Percentiles rank a stretch among this genome's conserved stretches.
Conservation (phyloP, 73 alveolate genomes). For the Diophrys sp. region DNA sequence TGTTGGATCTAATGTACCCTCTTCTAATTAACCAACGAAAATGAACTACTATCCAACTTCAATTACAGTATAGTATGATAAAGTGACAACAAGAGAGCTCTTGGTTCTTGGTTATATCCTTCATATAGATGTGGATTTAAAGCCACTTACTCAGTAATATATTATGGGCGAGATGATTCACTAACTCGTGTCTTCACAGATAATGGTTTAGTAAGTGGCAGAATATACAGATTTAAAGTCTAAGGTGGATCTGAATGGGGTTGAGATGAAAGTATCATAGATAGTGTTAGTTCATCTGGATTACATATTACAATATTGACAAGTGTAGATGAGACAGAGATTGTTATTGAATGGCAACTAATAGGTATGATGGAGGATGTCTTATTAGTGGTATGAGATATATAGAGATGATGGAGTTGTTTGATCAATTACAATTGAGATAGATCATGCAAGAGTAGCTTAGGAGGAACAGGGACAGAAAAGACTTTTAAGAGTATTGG, state of each 20-base stretch:
- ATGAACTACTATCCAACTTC: constrained; percentile 21
- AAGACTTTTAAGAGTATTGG: no score
- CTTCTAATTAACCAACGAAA: constrained; percentile 25
- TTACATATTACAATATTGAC: constrained; percentile 26
- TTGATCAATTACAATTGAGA: not conserved
- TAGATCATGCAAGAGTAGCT: constrained; percentile 1
- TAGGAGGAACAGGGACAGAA: constrained; percentile 18
- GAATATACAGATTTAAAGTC: constrained; percentile 46
- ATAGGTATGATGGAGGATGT: constrained; percentile 65
- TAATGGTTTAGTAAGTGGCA: constrained; percentile 23
- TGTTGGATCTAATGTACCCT: constrained; percentile 38
- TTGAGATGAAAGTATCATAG: constrained; percentile 24
- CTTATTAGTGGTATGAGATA: constrained; percentile 37
- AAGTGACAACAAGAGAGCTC: constrained; percentile 32
- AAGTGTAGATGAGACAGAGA: constrained; percentile 17
- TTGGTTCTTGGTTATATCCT: constrained; percentile 45
- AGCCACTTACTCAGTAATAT: constrained; percentile 35
- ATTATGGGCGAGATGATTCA: constrained; percentile 52
- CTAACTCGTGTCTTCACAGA: constrained; percentile 2
- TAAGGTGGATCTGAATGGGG: constrained; percentile 63
- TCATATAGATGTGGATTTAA: constrained; percentile 57
- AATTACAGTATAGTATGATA: constrained; percentile 27
- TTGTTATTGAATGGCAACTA: constrained; percentile 50
- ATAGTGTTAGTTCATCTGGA: constrained; percentile 44
- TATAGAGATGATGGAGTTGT: constrained; percentile 26